Evolutionary conservation across 352 stramenopile genomes (phyloP), one percentile per base, ranked within the genome.

Genomic region (Pythium angustatum): DNA sequence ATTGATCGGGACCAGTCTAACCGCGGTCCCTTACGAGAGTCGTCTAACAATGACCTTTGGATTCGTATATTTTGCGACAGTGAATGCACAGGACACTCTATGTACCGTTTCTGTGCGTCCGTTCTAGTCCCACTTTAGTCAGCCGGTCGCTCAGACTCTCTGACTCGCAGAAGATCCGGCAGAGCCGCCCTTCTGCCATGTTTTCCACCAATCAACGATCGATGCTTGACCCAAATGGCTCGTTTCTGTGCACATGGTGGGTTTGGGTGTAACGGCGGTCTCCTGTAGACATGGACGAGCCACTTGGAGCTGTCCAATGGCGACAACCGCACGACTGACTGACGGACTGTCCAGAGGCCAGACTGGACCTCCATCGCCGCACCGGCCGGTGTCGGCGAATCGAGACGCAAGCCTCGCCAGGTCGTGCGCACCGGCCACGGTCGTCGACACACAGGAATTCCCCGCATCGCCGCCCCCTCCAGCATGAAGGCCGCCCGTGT

Each of bases 131-230:
- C 61, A 68, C 61, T 45, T 62, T 55, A 33, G 53, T 68, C 61
- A 68, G 43, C 36, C 43, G 52, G 48, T 66, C n/a, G n/a, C n/a
- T n/a, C n/a, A n/a, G n/a, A n/a, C n/a, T n/a, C 31, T 48, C 48
- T 57, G 57, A 47, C 40, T 47, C 40, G 40, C 19, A 24, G 3
- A 26, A 47, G 38, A 27, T 57, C 44, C 9, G 14, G 4, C 14
- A 19, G 17, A 21, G 21, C 36, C 24, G 24, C 11, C n/a, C 52
- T 34, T 36, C 49, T 11, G 48, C n/a, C 21, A 4, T 14, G 1
- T n/a, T 59, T 53, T 36, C 40, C 43, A 21, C 58, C 58, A 66
- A 66, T 66, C 36, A 52, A 31, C 27, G 22, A 6, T 1, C 3
- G 26, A 2, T 9, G 15, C 17, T 47, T 8, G 40, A 47, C 40